Evolutionary conservation across 352 stramenopile species (phyloP), one percentile per base, ranked within the genome.

Genomic region (Phytophthora boehmeriae): DNA sequence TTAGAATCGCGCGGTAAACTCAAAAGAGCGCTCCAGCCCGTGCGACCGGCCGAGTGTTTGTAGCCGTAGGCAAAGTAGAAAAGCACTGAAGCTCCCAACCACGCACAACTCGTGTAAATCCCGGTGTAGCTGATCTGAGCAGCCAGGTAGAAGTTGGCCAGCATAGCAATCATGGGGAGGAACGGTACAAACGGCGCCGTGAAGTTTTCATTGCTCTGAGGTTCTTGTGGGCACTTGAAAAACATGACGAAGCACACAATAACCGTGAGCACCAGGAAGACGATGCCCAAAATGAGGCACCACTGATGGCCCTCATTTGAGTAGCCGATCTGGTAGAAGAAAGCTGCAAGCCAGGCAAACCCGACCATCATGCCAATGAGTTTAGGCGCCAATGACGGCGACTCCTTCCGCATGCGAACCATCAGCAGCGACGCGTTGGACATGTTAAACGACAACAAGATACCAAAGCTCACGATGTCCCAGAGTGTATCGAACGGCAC

Each of bases 381-480:
- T 46, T 71, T 78, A 4, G 76, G 68, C 0, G 72, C 73, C 14
- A 78, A 57, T 8, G 30, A 44, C 4, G 86, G 76, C 11, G 82
- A 88, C 5, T 78, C 64, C 41, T 89, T 80, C 32, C 73, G 71
- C 44, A 73, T 88, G 32, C 88, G 86, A 10, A 92, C 58, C 50
- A 95, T 80, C 6, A 96, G 57, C 5, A 96, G 71, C 36, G 86
- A 76, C 19, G 71, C 62, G 55, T 93, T 96, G 13, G 89, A 80
- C 59, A 96, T 83, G 60, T 89, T 91, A 70, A 97, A 97, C 27
- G 85, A 92, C 20, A 97, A 28, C 25, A 97, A 51, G 25, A 96
- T 93, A 34, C 89, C 90, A 36, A 95, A 94, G 66, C 66, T 92
- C n/a, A 97, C 89, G 47, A 97, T 91, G 57, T 96, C 84, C 86